Base-by-base conservation (phyloP, 164 flowering plant species). In the Chimonanthus salicifolius region DNA sequence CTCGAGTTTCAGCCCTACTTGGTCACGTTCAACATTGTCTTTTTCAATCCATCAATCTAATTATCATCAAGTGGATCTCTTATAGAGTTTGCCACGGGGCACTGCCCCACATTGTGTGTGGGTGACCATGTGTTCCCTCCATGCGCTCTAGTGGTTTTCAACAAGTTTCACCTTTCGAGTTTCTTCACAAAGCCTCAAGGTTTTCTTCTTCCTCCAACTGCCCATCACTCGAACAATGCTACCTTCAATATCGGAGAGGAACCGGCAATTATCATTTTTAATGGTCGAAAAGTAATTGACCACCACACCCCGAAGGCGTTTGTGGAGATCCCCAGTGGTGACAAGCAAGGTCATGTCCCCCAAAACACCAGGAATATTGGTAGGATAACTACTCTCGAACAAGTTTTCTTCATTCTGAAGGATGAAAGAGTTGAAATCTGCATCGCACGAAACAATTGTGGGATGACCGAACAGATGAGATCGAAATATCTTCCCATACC, bases 401-500 rank as follows among this genome's bases (percentile, higher is more conserved):
- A 74, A 62, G 6, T 60, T 13, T 48, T 62, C 77, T 49, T 74
- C 77, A 13, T 74, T 74, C 21, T 74, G 72, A 15, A 74, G 77
- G 44, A 74, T 62, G 62, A 62, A 68, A 13, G 67, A 20, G 8
- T 74, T 74, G 62, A 62, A 68, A 4, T 74, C 77, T 6, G 72
- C 54, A 5, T 74, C 77, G 7, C 72, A 68, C n/a, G 67, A 60
- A 9, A 74, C 71, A 21, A 74, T 69, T 1, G 76, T 74, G 16
- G 60, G 76, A 11, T 74, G 66, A n/a, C 76, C 76, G 44, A 67
- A 74, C 9, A 74, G 54, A 43, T 74, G 76, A 6, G 67, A 58
- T 49, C 47, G 45, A 48, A 74, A 74, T 2, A 74, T 69, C 77
- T 49, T 69, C 67, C 77, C 77, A 48, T 74, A 62, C 48, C 77